Conservation (phyloP, 768 basidiomycete genomes). For the Hydnomerulius pinastri region DNA sequence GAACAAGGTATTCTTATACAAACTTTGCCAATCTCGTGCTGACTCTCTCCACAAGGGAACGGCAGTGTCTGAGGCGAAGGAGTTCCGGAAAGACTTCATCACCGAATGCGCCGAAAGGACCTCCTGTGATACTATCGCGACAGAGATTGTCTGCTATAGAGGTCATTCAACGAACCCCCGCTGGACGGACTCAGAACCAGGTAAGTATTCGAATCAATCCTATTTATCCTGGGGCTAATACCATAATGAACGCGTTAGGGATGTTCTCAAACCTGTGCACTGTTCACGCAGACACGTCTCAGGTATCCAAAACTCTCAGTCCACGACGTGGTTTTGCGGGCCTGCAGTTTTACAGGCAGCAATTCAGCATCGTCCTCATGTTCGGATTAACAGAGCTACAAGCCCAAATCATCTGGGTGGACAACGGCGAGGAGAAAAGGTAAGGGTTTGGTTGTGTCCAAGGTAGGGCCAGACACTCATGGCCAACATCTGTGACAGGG, state of each 20-base stretch:
- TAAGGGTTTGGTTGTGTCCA: not conserved
- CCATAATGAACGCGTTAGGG: conserved; percentile 10
- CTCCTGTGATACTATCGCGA: conserved; percentile 30
- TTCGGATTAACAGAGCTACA: conserved; percentile 50
- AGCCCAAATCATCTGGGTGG: conserved; percentile 47
- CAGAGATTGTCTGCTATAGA: conserved; percentile 33
- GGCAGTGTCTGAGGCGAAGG: conserved; percentile 29
- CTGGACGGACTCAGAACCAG: conserved; percentile 33
- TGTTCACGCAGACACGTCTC: conserved; percentile 28
- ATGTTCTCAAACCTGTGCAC: conserved; percentile 29
- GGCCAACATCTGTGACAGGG: conserved; percentile 14
- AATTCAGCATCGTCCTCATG: conserved; percentile 42
- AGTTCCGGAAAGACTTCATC: conserved; percentile 34
- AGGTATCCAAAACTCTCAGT: conserved; percentile 30
- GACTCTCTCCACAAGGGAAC: conserved; percentile 22
- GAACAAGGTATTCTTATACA: conserved; percentile 17
- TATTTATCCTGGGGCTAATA: not conserved
- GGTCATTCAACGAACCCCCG: conserved; percentile 25
- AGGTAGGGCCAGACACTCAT: not conserved
- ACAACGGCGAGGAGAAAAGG: conserved; percentile 32
- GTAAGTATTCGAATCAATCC: conserved; percentile 4
- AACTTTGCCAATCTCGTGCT: not conserved
- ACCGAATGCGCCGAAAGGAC: conserved; percentile 29
- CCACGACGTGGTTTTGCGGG: conserved; percentile 31
- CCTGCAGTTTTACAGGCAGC: conserved; percentile 30